Conservation (phyloP, 768 basidiomycete species). For the Boletus insuetus region DNA sequence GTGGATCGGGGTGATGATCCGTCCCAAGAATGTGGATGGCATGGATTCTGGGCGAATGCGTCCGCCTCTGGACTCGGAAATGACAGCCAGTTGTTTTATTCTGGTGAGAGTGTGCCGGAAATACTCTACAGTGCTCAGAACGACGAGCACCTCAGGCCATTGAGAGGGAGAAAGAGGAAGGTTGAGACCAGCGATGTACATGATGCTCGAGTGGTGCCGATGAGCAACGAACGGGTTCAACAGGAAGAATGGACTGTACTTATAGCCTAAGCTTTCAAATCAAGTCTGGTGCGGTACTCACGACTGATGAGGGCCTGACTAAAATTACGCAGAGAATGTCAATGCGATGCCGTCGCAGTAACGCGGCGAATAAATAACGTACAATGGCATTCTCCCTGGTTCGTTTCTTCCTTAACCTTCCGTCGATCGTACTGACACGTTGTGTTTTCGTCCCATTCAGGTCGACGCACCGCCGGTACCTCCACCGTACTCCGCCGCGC, state of each 20-base stretch:
- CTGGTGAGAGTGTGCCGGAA: neutral
- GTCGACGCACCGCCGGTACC: too few relatives aligned
- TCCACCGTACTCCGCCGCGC: too few relatives aligned
- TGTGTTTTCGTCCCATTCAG: too few relatives aligned
- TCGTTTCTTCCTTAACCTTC: too few relatives aligned
- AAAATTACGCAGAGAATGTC: too few relatives aligned
- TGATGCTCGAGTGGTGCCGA: neutral
- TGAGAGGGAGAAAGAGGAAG: slow-evolving; percentile 3
- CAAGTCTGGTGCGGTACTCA: slow-evolving; percentile 5
- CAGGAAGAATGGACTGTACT: too few relatives aligned
- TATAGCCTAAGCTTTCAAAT: too few relatives aligned
- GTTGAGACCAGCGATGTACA: slow-evolving; percentile 17
- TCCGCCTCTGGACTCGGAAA: slow-evolving; percentile 13
- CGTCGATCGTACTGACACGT: too few relatives aligned
- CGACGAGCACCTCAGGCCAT: slow-evolving; percentile 13
- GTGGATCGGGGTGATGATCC: slow-evolving; percentile 27
- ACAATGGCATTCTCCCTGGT: too few relatives aligned
- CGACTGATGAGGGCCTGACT: neutral
- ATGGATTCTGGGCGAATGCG: slow-evolving; percentile 15
- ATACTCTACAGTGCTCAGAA: slow-evolving; percentile 11
- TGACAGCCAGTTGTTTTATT: neutral
- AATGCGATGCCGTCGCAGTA: too few relatives aligned
- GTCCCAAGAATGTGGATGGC: slow-evolving; percentile 15
- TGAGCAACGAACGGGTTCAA: too few relatives aligned
- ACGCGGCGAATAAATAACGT: too few relatives aligned